Percentiles rank a stretch among this genome's conserved stretches.
These are phyloP conservation scores for Seminavis robusta DNA, from an alignment of 108 stramenopile genomes.

Conservation along the genomic window DNA sequence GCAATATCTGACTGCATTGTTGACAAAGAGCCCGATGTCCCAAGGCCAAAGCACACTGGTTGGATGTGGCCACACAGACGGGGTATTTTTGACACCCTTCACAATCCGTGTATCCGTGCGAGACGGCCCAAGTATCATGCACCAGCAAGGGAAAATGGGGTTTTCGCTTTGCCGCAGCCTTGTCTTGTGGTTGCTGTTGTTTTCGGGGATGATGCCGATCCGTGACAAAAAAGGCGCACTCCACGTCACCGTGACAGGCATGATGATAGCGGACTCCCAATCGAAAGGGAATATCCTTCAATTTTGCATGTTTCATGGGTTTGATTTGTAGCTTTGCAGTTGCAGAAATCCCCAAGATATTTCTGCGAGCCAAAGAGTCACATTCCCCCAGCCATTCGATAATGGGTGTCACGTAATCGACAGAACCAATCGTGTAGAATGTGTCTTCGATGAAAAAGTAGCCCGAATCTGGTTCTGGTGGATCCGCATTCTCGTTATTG, in stretches of 20 bases:
- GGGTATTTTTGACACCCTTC: constrained; percentile 32
- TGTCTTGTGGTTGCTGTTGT: too few relatives aligned
- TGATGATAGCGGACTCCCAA: constrained; percentile 74
- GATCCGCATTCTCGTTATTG: neutral
- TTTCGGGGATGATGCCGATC: constrained; percentile 17
- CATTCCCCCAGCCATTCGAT: constrained; percentile 23
- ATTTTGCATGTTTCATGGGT: constrained; percentile 41
- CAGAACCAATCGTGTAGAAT: constrained; percentile 59
- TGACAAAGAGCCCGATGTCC: constrained; percentile 30
- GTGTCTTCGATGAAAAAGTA: constrained; percentile 75
- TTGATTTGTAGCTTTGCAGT: neutral
- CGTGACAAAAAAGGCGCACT: constrained; percentile 27
- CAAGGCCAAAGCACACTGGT: constrained; percentile 6
- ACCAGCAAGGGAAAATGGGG: constrained; percentile 8
- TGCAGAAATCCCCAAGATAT: neutral
- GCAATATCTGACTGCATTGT: constrained; percentile 16
- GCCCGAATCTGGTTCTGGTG: too few relatives aligned
- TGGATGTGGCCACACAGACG: constrained; percentile 21
- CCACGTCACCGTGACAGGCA: constrained; percentile 53
- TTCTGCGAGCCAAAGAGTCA: neutral
- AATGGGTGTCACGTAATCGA: constrained; percentile 49
- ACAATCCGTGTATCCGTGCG: constrained; percentile 20
- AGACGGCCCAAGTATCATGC: constrained; percentile 47
- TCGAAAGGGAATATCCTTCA: constrained; percentile 57
- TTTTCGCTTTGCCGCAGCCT: too few relatives aligned